Conservation (phyloP, 2,329 filamentous ascomycete genomes). For the Talaromyces sp. region DNA sequence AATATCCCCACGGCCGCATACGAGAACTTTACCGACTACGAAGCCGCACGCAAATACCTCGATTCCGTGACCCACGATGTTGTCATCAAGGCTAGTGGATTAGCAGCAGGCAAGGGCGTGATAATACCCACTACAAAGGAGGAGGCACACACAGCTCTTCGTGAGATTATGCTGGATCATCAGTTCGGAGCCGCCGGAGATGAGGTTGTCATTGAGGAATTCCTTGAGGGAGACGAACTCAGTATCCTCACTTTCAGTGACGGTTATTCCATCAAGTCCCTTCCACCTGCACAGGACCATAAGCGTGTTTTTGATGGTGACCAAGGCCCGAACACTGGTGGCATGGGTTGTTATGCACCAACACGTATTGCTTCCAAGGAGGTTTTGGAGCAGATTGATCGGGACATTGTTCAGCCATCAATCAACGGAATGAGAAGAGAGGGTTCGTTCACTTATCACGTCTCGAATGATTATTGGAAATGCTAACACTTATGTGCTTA, state of each 20-base stretch:
- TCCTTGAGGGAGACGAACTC: conserved; percentile 84
- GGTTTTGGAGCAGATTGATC: conserved; percentile 75
- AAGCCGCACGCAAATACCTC: conserved; percentile 70
- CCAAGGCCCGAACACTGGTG: conserved; percentile 87
- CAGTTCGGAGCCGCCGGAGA: conserved; percentile 84
- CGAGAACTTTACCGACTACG: conserved; percentile 80
- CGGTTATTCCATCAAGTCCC: conserved; percentile 75
- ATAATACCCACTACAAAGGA: conserved; percentile 79
- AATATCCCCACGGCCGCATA: conserved; percentile 88
- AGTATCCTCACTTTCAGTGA: conserved; percentile 91
- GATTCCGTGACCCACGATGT: conserved; percentile 68
- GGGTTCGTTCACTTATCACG: conserved; percentile 38
- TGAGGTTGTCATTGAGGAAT: conserved; percentile 95
- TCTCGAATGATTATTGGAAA: background rate
- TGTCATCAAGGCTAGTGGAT: conserved; percentile 89
- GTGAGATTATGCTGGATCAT: conserved; percentile 84
- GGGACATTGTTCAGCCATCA: conserved; percentile 82
- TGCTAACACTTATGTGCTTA: conserved; percentile 17
- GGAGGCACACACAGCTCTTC: conserved; percentile 77
- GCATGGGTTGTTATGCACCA: conserved; percentile 97
- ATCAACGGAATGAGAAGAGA: conserved; percentile 85
- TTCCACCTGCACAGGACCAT: conserved; percentile 93
- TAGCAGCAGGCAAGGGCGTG: conserved; percentile 94
- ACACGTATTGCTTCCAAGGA: conserved; percentile 74
- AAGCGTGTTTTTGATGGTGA: conserved; percentile 93